Conservation (phyloP, 108 stramenopile species). For the Stephanodiscus minutulus region DNA sequence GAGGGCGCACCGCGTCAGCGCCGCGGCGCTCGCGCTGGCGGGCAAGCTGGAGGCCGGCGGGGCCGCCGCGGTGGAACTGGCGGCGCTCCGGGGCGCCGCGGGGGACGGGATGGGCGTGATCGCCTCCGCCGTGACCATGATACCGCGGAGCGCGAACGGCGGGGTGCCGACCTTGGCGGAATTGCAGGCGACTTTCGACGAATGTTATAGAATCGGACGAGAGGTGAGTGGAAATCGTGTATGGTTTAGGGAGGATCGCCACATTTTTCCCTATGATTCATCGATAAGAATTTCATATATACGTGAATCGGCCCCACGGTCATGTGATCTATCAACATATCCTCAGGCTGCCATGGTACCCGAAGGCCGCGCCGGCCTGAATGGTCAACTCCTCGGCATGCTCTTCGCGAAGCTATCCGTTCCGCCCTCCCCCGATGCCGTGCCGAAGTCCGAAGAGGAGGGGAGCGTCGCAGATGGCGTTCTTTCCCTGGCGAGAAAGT, state of each 20-base stretch:
- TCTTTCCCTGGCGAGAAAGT: constrained; percentile 64
- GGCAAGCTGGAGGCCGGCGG: constrained; percentile 65
- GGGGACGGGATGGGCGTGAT: constrained; percentile 64
- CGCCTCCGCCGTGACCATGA: constrained; percentile 55
- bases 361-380: constrained; percentile 61
- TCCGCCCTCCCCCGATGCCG: constrained; percentile 66
- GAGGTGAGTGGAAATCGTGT: constrained; percentile 31
- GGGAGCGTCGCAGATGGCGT: constrained; percentile 64
- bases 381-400: constrained; percentile 79
- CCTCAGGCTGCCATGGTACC: constrained; percentile 73
- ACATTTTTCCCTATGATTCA: too few species aligned
- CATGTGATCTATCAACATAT: neutral
- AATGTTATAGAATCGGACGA: constrained; percentile 60
- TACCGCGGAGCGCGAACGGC: constrained; percentile 50
- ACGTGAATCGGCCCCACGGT: neutral
- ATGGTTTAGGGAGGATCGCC: too few species aligned
- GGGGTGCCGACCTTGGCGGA: constrained; percentile 76
- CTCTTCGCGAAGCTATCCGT: constrained; percentile 69
- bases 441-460: constrained; percentile 61
- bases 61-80: constrained; percentile 63
- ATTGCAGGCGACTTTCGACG: constrained; percentile 72
- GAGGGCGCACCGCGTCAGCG: constrained; percentile 71
- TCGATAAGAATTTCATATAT: neutral
- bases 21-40: constrained; percentile 76
- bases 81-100: constrained; percentile 63